These are phyloP conservation scores for Trichocladium uniseriatum DNA, from an alignment of 495 filamentous ascomycete species.

Conservation along the genomic window DNA sequence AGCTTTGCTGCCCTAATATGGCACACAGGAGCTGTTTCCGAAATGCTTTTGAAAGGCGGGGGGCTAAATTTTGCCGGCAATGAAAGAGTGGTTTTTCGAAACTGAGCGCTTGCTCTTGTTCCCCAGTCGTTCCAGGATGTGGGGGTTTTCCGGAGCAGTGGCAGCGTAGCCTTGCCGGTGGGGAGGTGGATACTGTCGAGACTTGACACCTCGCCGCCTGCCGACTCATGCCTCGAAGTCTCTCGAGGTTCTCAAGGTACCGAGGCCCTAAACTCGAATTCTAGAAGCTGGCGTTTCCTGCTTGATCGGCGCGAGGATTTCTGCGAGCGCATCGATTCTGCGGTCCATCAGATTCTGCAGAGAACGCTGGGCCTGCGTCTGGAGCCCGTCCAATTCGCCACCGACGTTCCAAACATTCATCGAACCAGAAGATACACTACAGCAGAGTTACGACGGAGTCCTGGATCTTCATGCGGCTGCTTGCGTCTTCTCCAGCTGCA, in stretches of 20 bases:
- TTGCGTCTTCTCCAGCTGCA: slow-evolving; percentile 14
- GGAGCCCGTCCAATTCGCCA: slow-evolving; percentile 9
- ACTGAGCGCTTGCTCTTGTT: slow-evolving; percentile 13
- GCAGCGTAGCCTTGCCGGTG: neutral
- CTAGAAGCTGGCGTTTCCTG: slow-evolving; percentile 7
- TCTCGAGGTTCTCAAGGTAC: neutral
- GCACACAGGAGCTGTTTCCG: neutral
- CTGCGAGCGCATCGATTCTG: too few relatives aligned
- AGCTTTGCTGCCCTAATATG: slow-evolving; percentile 10
- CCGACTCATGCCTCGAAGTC: slow-evolving; percentile 9
- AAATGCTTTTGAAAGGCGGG: slow-evolving; percentile 8
- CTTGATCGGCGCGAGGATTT: slow-evolving; percentile 19
- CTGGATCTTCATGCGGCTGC: slow-evolving; percentile 19
- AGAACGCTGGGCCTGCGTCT: slow-evolving; percentile 1
- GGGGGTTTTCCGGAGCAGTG: slow-evolving; percentile 1
- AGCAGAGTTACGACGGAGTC: neutral
- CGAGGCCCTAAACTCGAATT: neutral
- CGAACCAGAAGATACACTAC: slow-evolving; percentile 1
- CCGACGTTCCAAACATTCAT: slow-evolving; percentile 21
- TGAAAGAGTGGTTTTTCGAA: slow-evolving; percentile 15
- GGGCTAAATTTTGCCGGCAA: slow-evolving; percentile 12
- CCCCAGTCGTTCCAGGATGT: neutral
- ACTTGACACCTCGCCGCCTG: neutral
- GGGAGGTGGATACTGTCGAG: neutral
- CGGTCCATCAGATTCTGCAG: neutral